These are phyloP conservation scores for Ehretia macrophylla DNA, from an alignment of 257 asterid species.

Conservation along the genomic window DNA sequence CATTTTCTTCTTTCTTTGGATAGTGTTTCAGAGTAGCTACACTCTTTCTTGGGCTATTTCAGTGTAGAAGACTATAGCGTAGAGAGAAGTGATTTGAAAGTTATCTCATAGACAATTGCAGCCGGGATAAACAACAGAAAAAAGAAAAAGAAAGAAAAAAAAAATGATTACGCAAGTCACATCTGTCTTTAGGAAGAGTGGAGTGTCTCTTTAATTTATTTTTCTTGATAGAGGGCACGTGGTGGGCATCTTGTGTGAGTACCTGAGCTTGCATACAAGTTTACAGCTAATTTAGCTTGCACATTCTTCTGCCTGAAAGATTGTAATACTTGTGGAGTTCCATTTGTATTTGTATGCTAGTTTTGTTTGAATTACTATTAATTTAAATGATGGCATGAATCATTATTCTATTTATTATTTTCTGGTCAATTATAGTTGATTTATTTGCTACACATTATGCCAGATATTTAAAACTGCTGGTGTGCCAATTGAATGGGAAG, in stretches of 20 bases:
- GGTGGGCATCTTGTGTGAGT: not conserved
- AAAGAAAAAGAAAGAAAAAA: no score
- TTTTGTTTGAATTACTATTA: not conserved
- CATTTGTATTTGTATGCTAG: not conserved
- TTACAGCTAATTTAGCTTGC: not conserved
- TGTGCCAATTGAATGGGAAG: slow-evolving; percentile 98
- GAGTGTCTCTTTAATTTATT: no score
- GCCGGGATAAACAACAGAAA: no score
- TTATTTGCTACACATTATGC: slow-evolving; percentile 10
- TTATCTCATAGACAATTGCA: no score
- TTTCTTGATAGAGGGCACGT: no score
- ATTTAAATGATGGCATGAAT: not conserved
- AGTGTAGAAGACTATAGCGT: no score
- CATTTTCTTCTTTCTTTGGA: not conserved
- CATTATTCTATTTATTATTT: not conserved
- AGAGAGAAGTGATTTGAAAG: no score
- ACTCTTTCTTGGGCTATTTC: not conserved
- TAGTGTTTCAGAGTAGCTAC: no score
- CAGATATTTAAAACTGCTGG: slow-evolving; percentile 73
- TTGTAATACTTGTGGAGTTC: not conserved
- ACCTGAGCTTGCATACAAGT: not conserved
- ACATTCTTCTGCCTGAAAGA: not conserved
- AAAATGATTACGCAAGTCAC: no score
- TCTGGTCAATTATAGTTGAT: not conserved
- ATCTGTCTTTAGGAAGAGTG: no score